Evolutionary conservation across 208 protist genomes (phyloP).

Genomic region (Borovskyia barvae): DNA sequence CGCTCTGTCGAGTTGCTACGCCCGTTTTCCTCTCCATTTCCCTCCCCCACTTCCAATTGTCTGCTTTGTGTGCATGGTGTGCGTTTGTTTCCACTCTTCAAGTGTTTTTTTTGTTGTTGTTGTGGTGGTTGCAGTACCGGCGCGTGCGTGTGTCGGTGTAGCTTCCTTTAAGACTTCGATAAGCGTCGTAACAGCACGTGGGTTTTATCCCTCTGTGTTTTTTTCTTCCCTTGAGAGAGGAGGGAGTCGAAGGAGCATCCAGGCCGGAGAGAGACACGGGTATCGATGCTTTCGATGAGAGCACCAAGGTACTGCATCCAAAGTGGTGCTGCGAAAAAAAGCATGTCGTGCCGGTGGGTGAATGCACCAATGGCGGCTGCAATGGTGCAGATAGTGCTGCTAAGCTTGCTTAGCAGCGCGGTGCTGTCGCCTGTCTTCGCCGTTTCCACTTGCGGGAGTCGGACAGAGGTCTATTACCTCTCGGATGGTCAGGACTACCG

Average conservation of each 20-base stretch:
- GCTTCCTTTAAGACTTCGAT: not conserved
- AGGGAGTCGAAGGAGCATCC: too few species aligned
- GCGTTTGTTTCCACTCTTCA: not conserved
- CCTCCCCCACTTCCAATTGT: too few species aligned
- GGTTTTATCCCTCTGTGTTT: too few species aligned
- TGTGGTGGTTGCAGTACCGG: not conserved
- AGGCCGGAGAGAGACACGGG: too few species aligned
- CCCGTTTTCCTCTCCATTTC: not conserved
- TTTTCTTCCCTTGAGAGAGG: too few species aligned
- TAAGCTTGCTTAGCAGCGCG: not conserved
- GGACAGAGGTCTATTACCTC: slow-evolving; percentile 40
- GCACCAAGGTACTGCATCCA: too few species aligned
- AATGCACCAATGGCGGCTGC: not conserved
- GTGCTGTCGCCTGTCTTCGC: not conserved
- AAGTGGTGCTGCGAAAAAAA: too few species aligned
- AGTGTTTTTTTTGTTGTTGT: not conserved
- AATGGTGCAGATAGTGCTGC: not conserved
- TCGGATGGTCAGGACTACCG: slow-evolving; percentile 59
- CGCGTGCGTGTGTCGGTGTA: not conserved
- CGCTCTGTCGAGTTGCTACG: not conserved
- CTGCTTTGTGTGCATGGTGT: too few species aligned
- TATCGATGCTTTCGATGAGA: too few species aligned
- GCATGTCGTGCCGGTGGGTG: too few species aligned
- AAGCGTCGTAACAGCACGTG: too few species aligned
- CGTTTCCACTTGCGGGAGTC: slow-evolving; percentile 17